Base-by-base conservation (phyloP, 78 protist genomes). In the Cavenderia fasciculata region DNA sequence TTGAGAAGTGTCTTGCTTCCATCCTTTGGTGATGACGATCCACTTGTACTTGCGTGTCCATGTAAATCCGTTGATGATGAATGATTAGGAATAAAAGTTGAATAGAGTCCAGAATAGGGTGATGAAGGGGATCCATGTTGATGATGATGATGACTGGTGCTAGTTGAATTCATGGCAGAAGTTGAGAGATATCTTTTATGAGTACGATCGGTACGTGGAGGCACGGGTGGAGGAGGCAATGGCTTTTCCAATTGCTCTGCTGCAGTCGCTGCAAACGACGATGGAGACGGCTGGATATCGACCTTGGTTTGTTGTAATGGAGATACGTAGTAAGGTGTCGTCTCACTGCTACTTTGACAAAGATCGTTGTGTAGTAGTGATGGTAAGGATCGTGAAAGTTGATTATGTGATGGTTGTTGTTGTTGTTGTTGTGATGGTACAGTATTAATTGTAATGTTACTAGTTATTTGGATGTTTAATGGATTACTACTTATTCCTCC, bases 1-100 rank as follows among this genome's bases (percentile, higher is more conserved):
- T 82, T 82, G 1, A 82, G 57, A 29, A 70, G 78, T 41, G 90
- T 49, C 61, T 54, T 56, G 25, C 36, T 47, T 29, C 6, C 38
- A 4, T 12, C 31, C 5, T 29, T 59, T 27, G 66, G 31, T 25
- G 66, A 59, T 59, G 36, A n/a, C 33, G 29, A 59, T 52, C n/a
- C 41, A 57, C 2, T 27, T 74, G 66, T 41, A 36, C 27, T 54
- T 23, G 27, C 19, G 6, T 29, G 49, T 36, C 40, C 31, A 70
- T 44, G 27, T 33, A 40, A 47, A 70, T 70, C 47, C 8, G 43
- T 2, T 31, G 33, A 33, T 47, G 77, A 47, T 19, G 40, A 18
- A 47, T 47, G 77, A 29, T 14, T 12, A 1, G 47, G 1, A 14
- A 29, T 27, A 23, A 12, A 12, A n/a, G 0, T 59, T 4, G 14